A percentile compares a stretch with the other conserved stretches of the same genome.
Evolutionary conservation across 2,329 filamentous ascomycete genomes (phyloP).

Genomic region (Tolypocladium nubicola): DNA sequence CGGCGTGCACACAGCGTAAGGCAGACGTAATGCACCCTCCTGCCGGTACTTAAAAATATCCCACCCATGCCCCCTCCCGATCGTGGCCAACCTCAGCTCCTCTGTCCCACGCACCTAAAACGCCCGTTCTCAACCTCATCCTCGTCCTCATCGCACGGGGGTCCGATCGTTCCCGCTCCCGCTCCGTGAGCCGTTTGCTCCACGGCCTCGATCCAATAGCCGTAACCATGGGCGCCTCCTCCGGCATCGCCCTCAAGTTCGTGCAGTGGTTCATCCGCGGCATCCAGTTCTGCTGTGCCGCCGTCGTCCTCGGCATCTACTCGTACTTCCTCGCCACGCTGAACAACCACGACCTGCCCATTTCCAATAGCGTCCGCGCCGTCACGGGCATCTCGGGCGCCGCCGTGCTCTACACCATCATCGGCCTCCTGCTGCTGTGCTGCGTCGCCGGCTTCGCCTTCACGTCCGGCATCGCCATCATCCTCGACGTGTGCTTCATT

Average conservation of each 20-base stretch:
- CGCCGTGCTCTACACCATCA: constrained; percentile 62
- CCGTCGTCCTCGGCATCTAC: constrained; percentile 67
- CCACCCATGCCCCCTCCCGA: background rate
- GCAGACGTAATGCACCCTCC: background rate
- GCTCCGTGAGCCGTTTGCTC: background rate
- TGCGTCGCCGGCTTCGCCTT: constrained; percentile 66
- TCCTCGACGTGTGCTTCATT: constrained; percentile 68
- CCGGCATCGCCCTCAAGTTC: constrained; percentile 50
- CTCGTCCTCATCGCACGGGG: background rate
- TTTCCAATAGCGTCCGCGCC: constrained; percentile 56
- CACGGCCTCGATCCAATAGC: background rate
- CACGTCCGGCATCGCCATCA: constrained; percentile 61
- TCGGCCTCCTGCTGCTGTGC: constrained; percentile 66
- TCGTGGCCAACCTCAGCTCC: background rate
- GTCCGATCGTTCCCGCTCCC: background rate
- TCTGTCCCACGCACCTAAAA: background rate
- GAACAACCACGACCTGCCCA: constrained; percentile 49
- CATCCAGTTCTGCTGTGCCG: constrained; percentile 62
- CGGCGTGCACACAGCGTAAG: background rate
- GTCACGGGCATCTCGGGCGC: constrained; percentile 70
- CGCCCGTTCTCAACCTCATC: background rate
- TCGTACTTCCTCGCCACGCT: constrained; percentile 76
- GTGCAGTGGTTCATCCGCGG: constrained; percentile 61
- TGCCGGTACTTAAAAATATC: background rate
- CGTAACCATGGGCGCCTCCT: constrained; percentile 17